Evolutionary conservation across 176 grass and related monocot genomes (phyloP).

Genomic region (Chrysopogon serrulatus): DNA sequence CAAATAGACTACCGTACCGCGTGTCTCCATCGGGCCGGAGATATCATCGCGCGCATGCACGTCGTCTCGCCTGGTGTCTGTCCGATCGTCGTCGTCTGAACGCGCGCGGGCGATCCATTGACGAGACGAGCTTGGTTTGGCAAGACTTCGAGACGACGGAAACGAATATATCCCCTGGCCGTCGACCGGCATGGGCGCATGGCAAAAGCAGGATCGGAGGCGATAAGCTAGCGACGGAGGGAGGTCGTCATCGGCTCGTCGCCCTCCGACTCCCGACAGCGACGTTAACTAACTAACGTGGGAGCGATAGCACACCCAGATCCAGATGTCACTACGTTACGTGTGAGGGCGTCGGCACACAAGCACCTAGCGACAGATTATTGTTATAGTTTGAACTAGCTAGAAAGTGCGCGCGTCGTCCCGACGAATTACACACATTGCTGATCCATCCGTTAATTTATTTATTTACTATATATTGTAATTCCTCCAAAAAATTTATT

Average conservation of each 20-base stretch:
- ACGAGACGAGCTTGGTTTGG: neutral
- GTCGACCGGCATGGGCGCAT: neutral
- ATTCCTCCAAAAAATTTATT: too few species aligned
- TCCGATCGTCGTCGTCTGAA: neutral
- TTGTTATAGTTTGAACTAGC: too few species aligned
- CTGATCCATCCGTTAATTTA: too few species aligned
- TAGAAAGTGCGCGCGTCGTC: too few species aligned
- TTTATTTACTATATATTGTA: too few species aligned
- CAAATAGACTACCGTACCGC: neutral
- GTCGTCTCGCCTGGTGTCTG: neutral
- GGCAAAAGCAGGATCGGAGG: neutral
- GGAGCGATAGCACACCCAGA: neutral
- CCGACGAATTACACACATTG: too few species aligned
- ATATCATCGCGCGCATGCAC: neutral
- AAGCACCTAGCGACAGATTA: too few species aligned
- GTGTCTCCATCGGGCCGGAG: neutral
- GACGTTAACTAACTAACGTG: neutral
- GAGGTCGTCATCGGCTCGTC: too few species aligned
- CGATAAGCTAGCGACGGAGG: neutral
- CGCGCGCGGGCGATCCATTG: too few species aligned
- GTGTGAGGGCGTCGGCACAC: too few species aligned
- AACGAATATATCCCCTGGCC: conserved; percentile 19
- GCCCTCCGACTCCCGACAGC: neutral
- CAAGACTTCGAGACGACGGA: neutral
- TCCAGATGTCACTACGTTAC: too few species aligned